phyloP scores from a whole-genome alignment of 2,329 filamentous ascomycete species.

The Penicillium sp. region DNA sequence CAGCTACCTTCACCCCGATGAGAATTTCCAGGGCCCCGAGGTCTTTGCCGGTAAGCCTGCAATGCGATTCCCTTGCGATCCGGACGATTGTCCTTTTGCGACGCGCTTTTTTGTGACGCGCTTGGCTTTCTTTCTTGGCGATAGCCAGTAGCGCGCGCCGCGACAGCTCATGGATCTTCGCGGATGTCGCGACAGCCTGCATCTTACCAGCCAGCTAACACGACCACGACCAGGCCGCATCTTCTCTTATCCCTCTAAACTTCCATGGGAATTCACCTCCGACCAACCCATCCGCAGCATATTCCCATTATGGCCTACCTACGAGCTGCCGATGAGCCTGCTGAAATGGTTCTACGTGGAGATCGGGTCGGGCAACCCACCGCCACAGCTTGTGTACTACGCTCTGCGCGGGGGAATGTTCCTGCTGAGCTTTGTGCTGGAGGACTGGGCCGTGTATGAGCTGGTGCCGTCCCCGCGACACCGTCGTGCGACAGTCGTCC shows the following conservation, averaged over 20 bases:
- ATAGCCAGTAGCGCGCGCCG: not conserved
- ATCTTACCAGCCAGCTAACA: constrained; percentile 6
- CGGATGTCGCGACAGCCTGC: not conserved
- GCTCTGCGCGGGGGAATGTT: constrained; percentile 88
- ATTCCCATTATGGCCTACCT: constrained; percentile 93
- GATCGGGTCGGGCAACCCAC: constrained; percentile 68
- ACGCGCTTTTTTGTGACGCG: not conserved
- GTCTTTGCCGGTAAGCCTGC: constrained; percentile 79
- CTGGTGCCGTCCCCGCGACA: constrained; percentile 72
- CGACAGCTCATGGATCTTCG: not conserved
- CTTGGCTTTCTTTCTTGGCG: not conserved
- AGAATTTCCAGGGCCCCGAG: constrained; percentile 98
- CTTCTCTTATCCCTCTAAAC: constrained; percentile 83
- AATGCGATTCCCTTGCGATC: not conserved
- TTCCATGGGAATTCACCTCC: constrained; percentile 95
- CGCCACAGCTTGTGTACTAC: constrained; percentile 88
- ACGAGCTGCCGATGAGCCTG: constrained; percentile 89
- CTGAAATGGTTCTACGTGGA: constrained; percentile 91
- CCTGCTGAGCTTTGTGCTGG: constrained; percentile 87
- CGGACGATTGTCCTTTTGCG: not conserved
- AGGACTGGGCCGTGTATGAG: constrained; percentile 97
- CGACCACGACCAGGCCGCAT: constrained; percentile 69
- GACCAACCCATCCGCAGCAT: constrained; percentile 87
- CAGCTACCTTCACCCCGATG: constrained; percentile 96
- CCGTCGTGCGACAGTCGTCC: constrained; percentile 70